A percentile compares a stretch with the other conserved stretches of the same genome.
These are phyloP conservation scores for Coemansia furcata DNA, from an alignment of 192 early-diverging fungal species.

Conservation along the genomic window DNA sequence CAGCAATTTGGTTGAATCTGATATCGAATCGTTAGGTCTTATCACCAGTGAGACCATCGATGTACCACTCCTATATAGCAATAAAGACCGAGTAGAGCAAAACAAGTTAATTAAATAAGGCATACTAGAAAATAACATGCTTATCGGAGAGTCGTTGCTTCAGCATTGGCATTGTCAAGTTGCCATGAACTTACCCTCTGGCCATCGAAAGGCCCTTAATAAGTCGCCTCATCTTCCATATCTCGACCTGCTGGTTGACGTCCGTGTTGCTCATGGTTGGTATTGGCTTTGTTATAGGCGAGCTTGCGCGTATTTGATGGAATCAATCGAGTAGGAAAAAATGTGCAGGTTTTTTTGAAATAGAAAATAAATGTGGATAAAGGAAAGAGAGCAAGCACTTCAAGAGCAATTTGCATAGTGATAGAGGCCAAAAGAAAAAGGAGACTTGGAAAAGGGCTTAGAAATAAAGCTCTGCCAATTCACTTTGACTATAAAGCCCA, in stretches of 20 bases:
- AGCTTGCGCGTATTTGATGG: not conserved
- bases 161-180: not conserved
- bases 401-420: not conserved
- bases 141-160: not conserved
- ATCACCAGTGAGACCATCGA: conserved; percentile 97
- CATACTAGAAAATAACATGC: not conserved
- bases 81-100: not conserved
- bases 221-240: conserved; percentile 94
- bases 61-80: conserved; percentile 74
- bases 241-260: conserved; percentile 78
- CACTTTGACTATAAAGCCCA: not conserved
- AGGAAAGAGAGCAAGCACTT: not conserved
- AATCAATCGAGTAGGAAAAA: not conserved
- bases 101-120: not conserved
- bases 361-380: conserved; percentile 3
- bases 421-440: not conserved
- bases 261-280: conserved; percentile 7
- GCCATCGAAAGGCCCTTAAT: conserved; percentile 88
- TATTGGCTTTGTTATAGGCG: not conserved
- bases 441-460: not conserved
- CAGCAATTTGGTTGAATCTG: conserved; percentile 79
- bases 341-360: conserved; percentile 1
- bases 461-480: not conserved
- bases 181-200: conserved; percentile 62
- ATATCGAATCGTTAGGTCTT: conserved; percentile 84